Evolutionary conservation across 2,329 filamentous ascomycete genomes (phyloP).

Genomic region (Aureobasidium namibiae): DNA sequence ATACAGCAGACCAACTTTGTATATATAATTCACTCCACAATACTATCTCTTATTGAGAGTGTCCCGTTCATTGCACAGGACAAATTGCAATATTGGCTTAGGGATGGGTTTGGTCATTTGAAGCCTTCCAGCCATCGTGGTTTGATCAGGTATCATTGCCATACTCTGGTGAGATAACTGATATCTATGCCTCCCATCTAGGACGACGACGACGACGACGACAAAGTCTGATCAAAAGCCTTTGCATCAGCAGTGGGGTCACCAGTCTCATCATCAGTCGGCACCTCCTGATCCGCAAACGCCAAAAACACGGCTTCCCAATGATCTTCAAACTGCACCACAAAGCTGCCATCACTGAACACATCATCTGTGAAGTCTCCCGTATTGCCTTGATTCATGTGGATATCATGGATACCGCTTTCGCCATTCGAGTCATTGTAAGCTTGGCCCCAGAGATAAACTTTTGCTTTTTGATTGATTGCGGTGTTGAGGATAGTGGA

Average conservation of each 20-base stretch:
- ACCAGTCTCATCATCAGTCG: constrained; percentile 27
- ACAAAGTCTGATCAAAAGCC: neutral
- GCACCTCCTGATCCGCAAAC: constrained; percentile 30
- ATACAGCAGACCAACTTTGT: neutral
- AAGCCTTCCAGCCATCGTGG: too few species aligned
- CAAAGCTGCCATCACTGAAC: constrained; percentile 29
- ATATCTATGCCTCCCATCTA: too few species aligned
- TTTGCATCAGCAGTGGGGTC: neutral
- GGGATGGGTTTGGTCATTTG: too few species aligned
- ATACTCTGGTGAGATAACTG: too few species aligned
- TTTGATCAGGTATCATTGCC: too few species aligned
- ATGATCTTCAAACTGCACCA: constrained; percentile 30
- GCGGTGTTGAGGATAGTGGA: constrained; percentile 29
- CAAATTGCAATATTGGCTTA: too few species aligned
- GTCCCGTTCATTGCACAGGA: neutral
- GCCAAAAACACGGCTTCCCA: constrained; percentile 34
- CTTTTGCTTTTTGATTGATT: constrained; percentile 28
- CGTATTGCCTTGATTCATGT: constrained; percentile 35
- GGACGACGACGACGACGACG: too few species aligned
- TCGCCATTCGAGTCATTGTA: constrained; percentile 23
- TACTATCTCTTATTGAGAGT: neutral
- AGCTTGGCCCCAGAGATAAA: constrained; percentile 29
- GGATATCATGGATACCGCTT: constrained; percentile 32
- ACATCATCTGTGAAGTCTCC: constrained; percentile 28
- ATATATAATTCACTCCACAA: neutral